Evolutionary conservation across 148 eudicot genomes (phyloP), one percentile per base, ranked within the genome.

Genomic region (Rhododendron ovatum): DNA sequence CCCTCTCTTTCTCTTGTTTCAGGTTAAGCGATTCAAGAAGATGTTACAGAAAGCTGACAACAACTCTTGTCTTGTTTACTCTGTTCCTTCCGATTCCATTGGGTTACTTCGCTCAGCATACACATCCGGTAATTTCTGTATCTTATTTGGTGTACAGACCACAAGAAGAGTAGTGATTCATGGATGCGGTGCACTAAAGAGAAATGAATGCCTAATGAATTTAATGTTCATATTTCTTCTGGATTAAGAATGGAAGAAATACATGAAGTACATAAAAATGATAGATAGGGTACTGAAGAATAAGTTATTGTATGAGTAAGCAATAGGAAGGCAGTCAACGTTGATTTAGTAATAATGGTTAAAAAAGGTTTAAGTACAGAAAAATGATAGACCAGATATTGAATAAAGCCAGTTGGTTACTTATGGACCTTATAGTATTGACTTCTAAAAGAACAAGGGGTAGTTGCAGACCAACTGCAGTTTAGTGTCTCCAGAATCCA

Each of bases 11-110:
- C 78, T 43, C 67, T 71, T 76, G 8, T 91, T 91, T 89, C 94
- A 97, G 99, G 95, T 91, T 74, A 90, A 86, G 83, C 82, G 89
- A 83, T 95, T 97, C 90, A 91, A 90, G 87, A 92, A 88, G 89
- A 80, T 95, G 82, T 83, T 94, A 81, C 92, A 88, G 86, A 96
- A 95, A 91, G 98, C 96, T 84, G 96, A 90, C 76, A 90, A 87
- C 83, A 89, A 86, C 84, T 89, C 94, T 82, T 93, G 93, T 86
- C 84, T 91, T 22, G 83, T 82, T 45, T 91, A 90, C 91, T 83
- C 96, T 73, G 88, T 95, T 86, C 91, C 96, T 67, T 85, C 91
- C 24, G 95, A 94, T 76, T 91, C 93, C 26, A 85, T 97, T 84
- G 90, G 92, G 88, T 88, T 94, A 35, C 93, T 94, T 89, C 91